These are phyloP conservation scores for Leptographium flavum DNA, from an alignment of 2,329 filamentous ascomycete genomes.

Conservation along the genomic window DNA sequence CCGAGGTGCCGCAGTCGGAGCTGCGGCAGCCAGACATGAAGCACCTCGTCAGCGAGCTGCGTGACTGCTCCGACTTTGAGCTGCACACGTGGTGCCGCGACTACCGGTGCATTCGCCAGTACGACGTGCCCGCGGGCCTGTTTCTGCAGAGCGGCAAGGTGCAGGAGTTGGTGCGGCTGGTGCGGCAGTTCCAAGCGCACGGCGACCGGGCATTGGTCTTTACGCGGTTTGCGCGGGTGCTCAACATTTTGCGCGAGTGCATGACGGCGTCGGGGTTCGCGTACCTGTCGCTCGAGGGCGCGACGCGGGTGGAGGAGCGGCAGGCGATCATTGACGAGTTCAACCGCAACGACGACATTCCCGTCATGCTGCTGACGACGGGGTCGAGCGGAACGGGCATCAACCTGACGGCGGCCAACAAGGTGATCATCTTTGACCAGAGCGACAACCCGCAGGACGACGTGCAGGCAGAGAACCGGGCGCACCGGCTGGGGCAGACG, in stretches of 20 bases:
- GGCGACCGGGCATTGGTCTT: conserved; percentile 85
- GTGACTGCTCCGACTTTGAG: conserved; percentile 47
- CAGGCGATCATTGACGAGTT: conserved; percentile 84
- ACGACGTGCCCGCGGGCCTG: conserved; percentile 37
- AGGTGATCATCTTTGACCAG: conserved; percentile 93
- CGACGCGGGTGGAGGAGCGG: conserved; percentile 66
- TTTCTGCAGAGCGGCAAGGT: conserved; percentile 68
- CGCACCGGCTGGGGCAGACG: conserved; percentile 86
- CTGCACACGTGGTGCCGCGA: conserved; percentile 52
- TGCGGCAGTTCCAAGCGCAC: conserved; percentile 58
- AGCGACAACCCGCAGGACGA: conserved; percentile 98
- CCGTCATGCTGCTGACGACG: conserved; percentile 85
- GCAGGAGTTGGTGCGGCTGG: conserved; percentile 60
- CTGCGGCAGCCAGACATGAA: conserved; percentile 35
- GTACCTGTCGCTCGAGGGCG: conserved; percentile 78
- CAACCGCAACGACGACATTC: conserved; percentile 59
- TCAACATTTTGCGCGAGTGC: conserved; percentile 79
- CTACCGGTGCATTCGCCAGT: conserved; percentile 37
- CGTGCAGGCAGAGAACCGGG: conserved; percentile 94
- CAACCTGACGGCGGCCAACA: conserved; percentile 90
- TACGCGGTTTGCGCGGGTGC: conserved; percentile 81
- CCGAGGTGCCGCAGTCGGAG: conserved; percentile 44
- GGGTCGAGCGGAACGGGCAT: conserved; percentile 94
- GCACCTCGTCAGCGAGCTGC: conserved; percentile 41
- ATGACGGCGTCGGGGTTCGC: conserved; percentile 57